Evolutionary conservation across 2,329 filamentous ascomycete species (phyloP).

Genomic region (Verticillium tricorpus): DNA sequence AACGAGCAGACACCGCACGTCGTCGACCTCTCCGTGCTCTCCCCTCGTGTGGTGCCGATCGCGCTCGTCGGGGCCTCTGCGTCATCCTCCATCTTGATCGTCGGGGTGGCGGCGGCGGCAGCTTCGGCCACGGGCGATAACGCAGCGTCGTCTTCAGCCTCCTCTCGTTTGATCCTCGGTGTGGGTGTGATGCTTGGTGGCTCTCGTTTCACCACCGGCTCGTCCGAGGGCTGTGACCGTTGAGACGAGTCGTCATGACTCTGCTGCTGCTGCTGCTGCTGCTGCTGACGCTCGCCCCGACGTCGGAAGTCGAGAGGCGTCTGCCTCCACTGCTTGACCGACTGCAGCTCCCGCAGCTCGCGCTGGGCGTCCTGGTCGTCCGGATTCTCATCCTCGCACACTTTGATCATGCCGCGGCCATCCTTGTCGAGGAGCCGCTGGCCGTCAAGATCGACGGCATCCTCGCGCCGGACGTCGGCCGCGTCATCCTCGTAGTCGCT

Average conservation of each 20-base stretch:
- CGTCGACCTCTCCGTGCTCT: background rate
- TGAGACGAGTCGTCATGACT: background rate
- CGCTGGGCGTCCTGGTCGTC: slow-evolving; percentile 53
- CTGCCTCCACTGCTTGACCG: slow-evolving; percentile 18
- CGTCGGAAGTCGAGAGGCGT: slow-evolving; percentile 6
- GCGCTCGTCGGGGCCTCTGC: background rate
- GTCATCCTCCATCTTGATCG: slow-evolving; percentile 1
- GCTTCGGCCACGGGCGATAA: background rate
- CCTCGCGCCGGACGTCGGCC: slow-evolving; percentile 38
- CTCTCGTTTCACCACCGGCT: background rate
- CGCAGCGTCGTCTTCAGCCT: background rate
- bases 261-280: background rate
- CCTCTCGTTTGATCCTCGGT: slow-evolving; percentile 5
- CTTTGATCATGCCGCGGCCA: slow-evolving; percentile 64
- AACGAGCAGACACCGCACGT: slow-evolving; percentile 65
- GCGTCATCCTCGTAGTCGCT: slow-evolving; percentile 44
- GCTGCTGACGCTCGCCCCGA: background rate
- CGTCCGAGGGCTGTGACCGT: background rate
- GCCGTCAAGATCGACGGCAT: slow-evolving; percentile 62
- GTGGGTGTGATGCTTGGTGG: slow-evolving; percentile 1
- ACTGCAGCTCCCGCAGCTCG: slow-evolving; percentile 65
- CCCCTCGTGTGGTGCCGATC: background rate
- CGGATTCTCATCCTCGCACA: slow-evolving; percentile 65
- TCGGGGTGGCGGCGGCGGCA: background rate
- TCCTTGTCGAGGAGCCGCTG: slow-evolving; percentile 60